Evolutionary conservation across 495 filamentous ascomycete genomes (phyloP).

Genomic region (Chaetomium fimeti): DNA sequence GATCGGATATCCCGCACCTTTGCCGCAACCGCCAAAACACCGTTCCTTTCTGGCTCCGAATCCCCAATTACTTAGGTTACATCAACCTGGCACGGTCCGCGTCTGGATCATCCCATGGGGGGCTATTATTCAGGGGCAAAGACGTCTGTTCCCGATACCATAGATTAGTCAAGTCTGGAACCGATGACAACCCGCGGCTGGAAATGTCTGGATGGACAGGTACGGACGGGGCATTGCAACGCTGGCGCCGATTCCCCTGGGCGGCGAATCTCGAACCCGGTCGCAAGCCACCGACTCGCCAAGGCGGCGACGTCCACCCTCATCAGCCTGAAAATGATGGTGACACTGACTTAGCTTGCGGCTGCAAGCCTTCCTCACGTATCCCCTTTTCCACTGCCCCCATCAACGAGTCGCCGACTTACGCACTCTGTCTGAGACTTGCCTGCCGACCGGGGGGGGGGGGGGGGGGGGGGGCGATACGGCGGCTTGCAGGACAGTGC

Average conservation of each 20-base stretch:
- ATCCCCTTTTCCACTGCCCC: neutral
- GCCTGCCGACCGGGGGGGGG: neutral
- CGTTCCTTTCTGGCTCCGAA: neutral
- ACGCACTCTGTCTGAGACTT: conserved; percentile 5
- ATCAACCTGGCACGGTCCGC: conserved; percentile 13
- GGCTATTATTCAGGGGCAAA: neutral
- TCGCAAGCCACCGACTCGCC: neutral
- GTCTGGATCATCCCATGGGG: neutral
- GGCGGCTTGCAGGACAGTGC: conserved; percentile 10
- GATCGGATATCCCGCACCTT: neutral
- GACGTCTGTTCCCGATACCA: conserved; percentile 25
- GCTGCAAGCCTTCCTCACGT: neutral
- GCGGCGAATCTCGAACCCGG: neutral
- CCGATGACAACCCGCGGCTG: conserved; percentile 5
- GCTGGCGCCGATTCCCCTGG: neutral
- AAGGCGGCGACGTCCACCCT: neutral
- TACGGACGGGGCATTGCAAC: neutral
- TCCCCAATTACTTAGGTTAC: conserved; percentile 4
- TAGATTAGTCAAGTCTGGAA: conserved; percentile 28
- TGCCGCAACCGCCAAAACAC: neutral
- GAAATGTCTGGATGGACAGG: neutral
- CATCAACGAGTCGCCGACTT: neutral
- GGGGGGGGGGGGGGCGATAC: neutral
- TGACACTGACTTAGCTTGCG: neutral
- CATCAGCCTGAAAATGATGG: neutral